These are phyloP conservation scores for Backusella morwellensis DNA, from an alignment of 192 early-diverging fungal species.

Conservation along the genomic window DNA sequence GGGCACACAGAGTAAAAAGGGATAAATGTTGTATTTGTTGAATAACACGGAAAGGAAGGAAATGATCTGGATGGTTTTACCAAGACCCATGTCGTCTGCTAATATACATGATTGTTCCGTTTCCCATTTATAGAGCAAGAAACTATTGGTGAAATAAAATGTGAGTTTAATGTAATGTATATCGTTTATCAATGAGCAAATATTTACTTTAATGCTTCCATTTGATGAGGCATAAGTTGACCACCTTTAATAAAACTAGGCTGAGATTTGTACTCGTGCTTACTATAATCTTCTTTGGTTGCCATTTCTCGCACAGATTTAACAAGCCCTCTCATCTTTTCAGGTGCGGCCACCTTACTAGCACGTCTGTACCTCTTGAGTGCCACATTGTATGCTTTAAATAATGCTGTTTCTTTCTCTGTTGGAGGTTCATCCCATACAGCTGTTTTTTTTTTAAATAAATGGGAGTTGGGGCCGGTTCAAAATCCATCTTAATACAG, in stretches of 20 bases:
- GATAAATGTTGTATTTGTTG: constrained; percentile 46
- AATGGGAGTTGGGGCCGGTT: not conserved
- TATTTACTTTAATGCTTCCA: constrained; percentile 56
- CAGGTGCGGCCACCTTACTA: constrained; percentile 35
- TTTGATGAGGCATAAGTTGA: constrained; percentile 62
- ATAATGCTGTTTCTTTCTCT: constrained; percentile 24
- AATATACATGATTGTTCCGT: constrained; percentile 57
- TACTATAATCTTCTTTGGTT: constrained; percentile 34
- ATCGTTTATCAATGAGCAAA: not conserved
- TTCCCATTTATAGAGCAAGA: constrained; percentile 68
- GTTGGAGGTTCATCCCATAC: constrained; percentile 39
- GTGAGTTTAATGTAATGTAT: not conserved
- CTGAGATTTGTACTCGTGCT: constrained; percentile 49
- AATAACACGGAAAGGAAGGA: constrained; percentile 50
- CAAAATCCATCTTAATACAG: not conserved
- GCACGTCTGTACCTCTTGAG: constrained; percentile 38
- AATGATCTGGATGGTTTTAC: constrained; percentile 77
- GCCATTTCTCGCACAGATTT: constrained; percentile 20
- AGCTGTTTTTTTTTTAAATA: constrained; percentile 23
- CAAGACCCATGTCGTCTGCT: constrained; percentile 79
- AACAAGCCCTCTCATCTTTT: constrained; percentile 30
- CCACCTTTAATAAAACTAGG: constrained; percentile 54
- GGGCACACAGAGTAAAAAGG: constrained; percentile 70
- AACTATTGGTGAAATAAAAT: constrained; percentile 36
- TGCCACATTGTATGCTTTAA: constrained; percentile 36